phyloP scores from a whole-genome alignment of 495 filamentous ascomycete genomes.

The Hypoxylon intermedium region DNA sequence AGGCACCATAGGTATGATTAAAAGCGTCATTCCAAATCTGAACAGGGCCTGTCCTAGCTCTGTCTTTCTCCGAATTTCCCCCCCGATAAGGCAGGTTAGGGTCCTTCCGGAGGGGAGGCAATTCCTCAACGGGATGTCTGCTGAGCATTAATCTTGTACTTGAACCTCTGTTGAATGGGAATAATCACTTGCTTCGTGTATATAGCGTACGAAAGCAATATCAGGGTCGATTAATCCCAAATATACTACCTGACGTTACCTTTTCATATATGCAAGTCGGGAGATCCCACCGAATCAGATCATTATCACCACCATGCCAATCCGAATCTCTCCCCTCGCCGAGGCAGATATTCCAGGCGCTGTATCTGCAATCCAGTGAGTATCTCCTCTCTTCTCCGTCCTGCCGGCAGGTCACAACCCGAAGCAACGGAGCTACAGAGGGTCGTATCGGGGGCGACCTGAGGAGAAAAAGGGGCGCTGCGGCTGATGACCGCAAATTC shows the following conservation, averaged over 20 bases:
- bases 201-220: neutral
- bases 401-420: constrained; percentile 17
- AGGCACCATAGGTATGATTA: too few species aligned
- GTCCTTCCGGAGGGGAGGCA: neutral
- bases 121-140: neutral
- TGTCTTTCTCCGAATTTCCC: neutral
- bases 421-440: constrained; percentile 2
- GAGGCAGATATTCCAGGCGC: constrained; percentile 67
- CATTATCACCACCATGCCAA: constrained; percentile 57
- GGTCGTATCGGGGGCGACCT: constrained; percentile 4
- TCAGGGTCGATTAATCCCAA: constrained; percentile 3
- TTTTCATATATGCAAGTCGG: constrained; percentile 22
- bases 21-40: too few species aligned
- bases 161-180: too few species aligned
- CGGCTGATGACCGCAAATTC: constrained; percentile 25
- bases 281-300: constrained; percentile 38
- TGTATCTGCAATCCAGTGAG: constrained; percentile 54
- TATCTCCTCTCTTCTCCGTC: constrained; percentile 11
- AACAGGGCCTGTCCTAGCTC: neutral
- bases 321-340: constrained; percentile 62
- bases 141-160: neutral
- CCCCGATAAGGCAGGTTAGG: constrained; percentile 3
- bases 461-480: constrained; percentile 2
- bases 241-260: constrained; percentile 12
- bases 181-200: neutral